Base-by-base conservation (phyloP, 169 alveolate genomes). In the Perkinsus olseni region DNA sequence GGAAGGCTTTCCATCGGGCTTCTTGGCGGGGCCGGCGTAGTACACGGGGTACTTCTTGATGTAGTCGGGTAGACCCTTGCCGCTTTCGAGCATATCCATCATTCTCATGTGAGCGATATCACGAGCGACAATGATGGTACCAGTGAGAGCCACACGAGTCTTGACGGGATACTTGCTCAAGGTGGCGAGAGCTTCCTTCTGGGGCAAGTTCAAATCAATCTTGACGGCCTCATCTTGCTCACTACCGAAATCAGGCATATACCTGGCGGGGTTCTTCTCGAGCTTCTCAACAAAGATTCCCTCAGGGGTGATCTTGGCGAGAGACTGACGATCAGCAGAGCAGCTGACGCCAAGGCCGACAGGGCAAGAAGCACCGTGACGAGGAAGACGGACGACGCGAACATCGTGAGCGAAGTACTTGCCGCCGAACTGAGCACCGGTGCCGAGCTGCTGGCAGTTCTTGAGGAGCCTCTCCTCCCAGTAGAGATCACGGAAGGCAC, bases 351-450 rank as follows among this genome's bases (percentile, higher is more conserved):
- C 99, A 39, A 97, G 96, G 38, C 97, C 98, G 48, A 97, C 96
- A 0, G 99, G 99, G 51, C 98, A 96, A 3, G 98, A 97, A 17
- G 99, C 99, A 11, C 98, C 98, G 93, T 97, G 99, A 39, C 99
- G 91, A 40, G 99, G 99, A 91, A 97, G 95, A 36, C 99, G 93
- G 74, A 97, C 95, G 37, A 97, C 98, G 38, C 99, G 95, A 39
- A 97, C 99, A 92, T 97, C 99, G 90, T 97, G 99, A 91, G 97
- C 95, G 95, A 97, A 97, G 96, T 97, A 97, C 95, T 96, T 97
- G 40, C 99, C 99, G 1, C 99, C 99, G 92, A 97, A 97, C 93
- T 97, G 99, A 40, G 99, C 99, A 40, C 99, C 99, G 39, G 97
- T 96, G 39, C 99, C 99, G 40, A 97, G 94, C 38, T 94, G 95